phyloP scores from a whole-genome alignment of 306 rosid species.

The Ammopiptanthus mongolicus region DNA sequence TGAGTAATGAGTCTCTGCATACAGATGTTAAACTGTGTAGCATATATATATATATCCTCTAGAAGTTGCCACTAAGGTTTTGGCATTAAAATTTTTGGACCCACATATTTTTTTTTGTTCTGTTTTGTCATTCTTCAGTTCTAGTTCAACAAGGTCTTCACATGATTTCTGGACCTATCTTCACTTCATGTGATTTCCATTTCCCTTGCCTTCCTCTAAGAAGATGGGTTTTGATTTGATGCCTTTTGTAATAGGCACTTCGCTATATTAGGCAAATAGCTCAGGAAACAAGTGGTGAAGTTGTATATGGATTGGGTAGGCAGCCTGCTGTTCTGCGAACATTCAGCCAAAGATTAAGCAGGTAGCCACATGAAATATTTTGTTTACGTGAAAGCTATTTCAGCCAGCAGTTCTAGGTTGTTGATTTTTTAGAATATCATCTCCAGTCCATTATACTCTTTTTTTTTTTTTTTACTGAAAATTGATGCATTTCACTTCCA shows the following conservation, averaged over 20 bases:
- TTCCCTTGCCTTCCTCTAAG: neutral
- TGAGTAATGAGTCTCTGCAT: neutral
- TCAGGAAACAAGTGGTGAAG: slow-evolving; percentile 94
- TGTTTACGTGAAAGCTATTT: neutral
- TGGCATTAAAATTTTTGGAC: neutral
- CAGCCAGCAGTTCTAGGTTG: neutral
- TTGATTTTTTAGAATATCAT: neutral
- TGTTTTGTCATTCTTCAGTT: neutral
- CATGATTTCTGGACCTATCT: neutral
- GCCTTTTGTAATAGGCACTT: slow-evolving; percentile 55
- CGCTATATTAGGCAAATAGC: slow-evolving; percentile 91
- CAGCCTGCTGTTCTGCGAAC: slow-evolving; percentile 96
- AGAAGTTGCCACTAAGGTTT: neutral
- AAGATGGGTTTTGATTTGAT: slow-evolving; percentile 18
- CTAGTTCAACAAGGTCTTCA: neutral
- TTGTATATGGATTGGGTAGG: slow-evolving; percentile 89
- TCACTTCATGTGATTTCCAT: neutral
- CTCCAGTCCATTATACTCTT: neutral
- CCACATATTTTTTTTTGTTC: neutral
- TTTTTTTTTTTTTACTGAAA: neutral
- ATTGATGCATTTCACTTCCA: slow-evolving; percentile 23
- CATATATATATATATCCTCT: neutral
- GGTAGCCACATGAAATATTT: slow-evolving; percentile 33
- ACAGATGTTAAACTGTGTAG: neutral
- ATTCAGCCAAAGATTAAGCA: slow-evolving; percentile 92